Percentiles rank a stretch among this genome's conserved stretches.
Conservation (phyloP, 805 yeast genomes). For the Nakazawaea holstii region DNA sequence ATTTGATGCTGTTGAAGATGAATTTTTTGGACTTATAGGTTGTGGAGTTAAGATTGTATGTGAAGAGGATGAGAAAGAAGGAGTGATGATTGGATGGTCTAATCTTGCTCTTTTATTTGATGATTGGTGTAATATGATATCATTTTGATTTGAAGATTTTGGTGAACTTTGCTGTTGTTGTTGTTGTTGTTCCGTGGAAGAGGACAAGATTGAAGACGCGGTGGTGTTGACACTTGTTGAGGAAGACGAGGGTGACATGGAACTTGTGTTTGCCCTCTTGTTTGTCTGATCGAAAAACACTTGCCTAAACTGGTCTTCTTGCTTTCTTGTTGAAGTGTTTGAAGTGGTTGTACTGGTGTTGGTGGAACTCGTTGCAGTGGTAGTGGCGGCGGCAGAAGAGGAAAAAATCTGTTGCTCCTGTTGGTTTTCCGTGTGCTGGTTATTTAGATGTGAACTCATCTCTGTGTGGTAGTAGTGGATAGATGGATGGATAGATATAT, state of each 20-base stretch:
- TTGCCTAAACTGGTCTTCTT: background rate
- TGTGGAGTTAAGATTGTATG: too few species aligned
- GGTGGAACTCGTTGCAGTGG: background rate
- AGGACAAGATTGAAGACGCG: background rate
- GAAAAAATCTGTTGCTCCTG: slow-evolving; percentile 28
- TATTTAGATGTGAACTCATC: slow-evolving; percentile 34
- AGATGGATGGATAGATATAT: background rate
- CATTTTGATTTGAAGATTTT: too few species aligned
- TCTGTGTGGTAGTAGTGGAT: slow-evolving; percentile 7
- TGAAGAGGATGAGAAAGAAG: too few species aligned
- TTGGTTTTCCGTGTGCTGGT: slow-evolving; percentile 26
- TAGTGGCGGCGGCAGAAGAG: background rate
- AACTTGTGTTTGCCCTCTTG: slow-evolving; percentile 7
- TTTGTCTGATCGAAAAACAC: background rate
- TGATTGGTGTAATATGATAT: too few species aligned
- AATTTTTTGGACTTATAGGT: too few species aligned
- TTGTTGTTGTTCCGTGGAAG: background rate
- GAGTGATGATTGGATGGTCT: too few species aligned
- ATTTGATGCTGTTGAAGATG: too few species aligned
- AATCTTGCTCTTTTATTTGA: too few species aligned
- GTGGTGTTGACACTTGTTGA: background rate
- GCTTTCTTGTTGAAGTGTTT: background rate
- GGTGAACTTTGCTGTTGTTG: background rate
- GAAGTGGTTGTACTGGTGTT: background rate
- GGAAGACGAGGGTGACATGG: background rate